A percentile compares a stretch with the other conserved stretches of the same genome.
phyloP scores from a whole-genome alignment of 2,329 filamentous ascomycete species.

The Fusarium citri region DNA sequence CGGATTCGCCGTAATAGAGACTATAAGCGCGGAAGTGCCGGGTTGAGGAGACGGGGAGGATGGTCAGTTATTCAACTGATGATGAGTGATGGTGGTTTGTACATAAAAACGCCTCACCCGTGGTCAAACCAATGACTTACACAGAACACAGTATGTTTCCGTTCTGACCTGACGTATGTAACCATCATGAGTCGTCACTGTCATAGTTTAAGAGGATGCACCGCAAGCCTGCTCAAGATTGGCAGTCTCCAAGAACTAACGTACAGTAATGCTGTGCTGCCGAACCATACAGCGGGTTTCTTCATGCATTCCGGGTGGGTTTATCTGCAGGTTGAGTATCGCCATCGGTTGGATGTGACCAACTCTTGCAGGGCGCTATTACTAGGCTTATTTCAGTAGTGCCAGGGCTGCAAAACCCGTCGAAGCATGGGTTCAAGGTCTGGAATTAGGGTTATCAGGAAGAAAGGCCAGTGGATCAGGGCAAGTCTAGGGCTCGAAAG shows the following conservation, averaged over 20 bases:
- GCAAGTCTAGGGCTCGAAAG: constrained; percentile 29
- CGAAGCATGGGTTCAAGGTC: constrained; percentile 22
- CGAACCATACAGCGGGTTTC: constrained; percentile 38
- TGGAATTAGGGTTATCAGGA: constrained; percentile 36
- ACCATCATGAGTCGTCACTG: constrained; percentile 1
- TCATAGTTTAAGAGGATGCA: constrained; percentile 36
- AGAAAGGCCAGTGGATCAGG: constrained; percentile 32
- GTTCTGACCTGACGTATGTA: neutral
- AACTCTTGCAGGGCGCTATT: constrained; percentile 28
- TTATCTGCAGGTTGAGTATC: constrained; percentile 33
- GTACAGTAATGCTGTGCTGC: constrained; percentile 36
- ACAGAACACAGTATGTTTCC: neutral
- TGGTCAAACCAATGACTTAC: neutral
- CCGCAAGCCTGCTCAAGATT: constrained; percentile 25
- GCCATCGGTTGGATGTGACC: constrained; percentile 37
- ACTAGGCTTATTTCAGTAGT: constrained; percentile 38
- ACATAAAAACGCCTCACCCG: neutral
- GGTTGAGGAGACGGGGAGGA: constrained; percentile 25
- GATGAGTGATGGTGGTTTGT: constrained; percentile 37
- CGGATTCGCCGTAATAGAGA: constrained; percentile 4
- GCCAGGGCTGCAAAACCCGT: constrained; percentile 8
- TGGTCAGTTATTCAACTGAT: constrained; percentile 14
- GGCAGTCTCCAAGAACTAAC: constrained; percentile 14
- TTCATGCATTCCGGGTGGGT: constrained; percentile 32
- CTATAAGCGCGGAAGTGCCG: constrained; percentile 24